phyloP scores from a whole-genome alignment of 2,329 filamentous ascomycete genomes.

The Xylariaceae sp. region DNA sequence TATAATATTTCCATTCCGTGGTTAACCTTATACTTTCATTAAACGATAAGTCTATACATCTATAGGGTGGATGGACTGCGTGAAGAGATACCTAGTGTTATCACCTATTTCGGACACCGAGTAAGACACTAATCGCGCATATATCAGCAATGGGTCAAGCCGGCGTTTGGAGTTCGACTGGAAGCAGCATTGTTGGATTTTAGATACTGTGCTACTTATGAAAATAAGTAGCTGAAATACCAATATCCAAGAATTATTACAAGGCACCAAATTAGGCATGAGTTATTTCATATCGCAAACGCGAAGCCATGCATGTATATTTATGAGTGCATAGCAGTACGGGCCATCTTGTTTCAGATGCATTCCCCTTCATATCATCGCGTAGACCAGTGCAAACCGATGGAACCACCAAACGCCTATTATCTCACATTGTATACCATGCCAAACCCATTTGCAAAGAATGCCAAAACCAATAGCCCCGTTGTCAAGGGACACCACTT shows the following conservation, averaged over 20 bases:
- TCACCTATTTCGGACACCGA: not conserved
- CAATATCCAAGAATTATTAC: not conserved
- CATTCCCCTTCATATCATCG: slow-evolving; percentile 35
- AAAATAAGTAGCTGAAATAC: not conserved
- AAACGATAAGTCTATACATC: not conserved
- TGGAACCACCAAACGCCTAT: slow-evolving; percentile 41
- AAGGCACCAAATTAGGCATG: not conserved
- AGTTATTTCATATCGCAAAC: slow-evolving; percentile 29
- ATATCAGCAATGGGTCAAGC: not conserved
- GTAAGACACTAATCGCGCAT: not conserved
- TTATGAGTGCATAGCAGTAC: slow-evolving; percentile 35
- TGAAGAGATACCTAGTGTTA: not conserved
- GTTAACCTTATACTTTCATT: not conserved
- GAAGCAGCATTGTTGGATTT: not conserved
- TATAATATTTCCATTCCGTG: slow-evolving; percentile 55
- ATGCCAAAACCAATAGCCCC: slow-evolving; percentile 17
- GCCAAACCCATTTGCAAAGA: slow-evolving; percentile 35
- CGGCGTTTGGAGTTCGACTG: slow-evolving; percentile 30
- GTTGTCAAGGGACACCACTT: slow-evolving; percentile 3
- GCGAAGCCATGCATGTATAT: slow-evolving; percentile 35
- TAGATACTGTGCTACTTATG: slow-evolving; percentile 19
- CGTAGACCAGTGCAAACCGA: slow-evolving; percentile 35
- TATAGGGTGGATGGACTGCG: not conserved
- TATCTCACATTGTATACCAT: slow-evolving; percentile 41
- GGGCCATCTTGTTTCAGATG: slow-evolving; percentile 31